Base-by-base conservation (phyloP, 2,329 filamentous ascomycete species). In the Hymenoscyphus fraxineus region DNA sequence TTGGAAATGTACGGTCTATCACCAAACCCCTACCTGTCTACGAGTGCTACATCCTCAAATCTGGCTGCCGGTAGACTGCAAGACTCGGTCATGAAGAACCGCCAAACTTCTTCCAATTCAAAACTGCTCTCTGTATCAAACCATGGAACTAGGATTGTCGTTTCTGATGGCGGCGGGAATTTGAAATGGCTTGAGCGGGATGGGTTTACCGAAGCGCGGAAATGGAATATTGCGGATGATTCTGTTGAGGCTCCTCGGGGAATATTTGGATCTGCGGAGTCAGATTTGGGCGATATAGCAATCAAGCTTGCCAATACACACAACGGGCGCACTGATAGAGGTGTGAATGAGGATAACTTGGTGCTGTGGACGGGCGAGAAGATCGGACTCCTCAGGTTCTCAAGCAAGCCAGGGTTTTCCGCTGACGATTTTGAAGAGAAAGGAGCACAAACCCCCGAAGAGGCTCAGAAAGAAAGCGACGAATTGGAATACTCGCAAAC, bases 101-200 rank as follows among this genome's bases (percentile, higher is more conserved):
- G 94, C 0, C 92, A 96, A 74, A 94, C 90, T 3, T 90, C 91
- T 0, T 90, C 91, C 0, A 83, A 85, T 54, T 91, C 92, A 9
- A 95, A 95, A 73, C 81, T 98, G 1, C 81, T 98, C 13, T 92
- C 90, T 0, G 90, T 95, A 0, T 86, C 88, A 4, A 87, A 88
- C 16, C 94, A 98, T 69, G 94, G 94, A 4, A 90, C 89, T 7
- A 84, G 90, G 4, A 83, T 97, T 39, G 92, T 92, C 19, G 91
- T 91, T 69, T 91, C 91, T 2, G 94, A 98, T 72, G 90, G 90
- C 0, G 87, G 92, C 31, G 94, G 94, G 0, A 87, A 89, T 60
- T 77, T 98, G 67, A 94, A 92, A 75, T 98, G 94, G 93, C 86
- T 96, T 56, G 94, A 98, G 77, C 83, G 93, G 41, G 92, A 97